Percentiles rank a stretch among this genome's conserved stretches.
Conservation (phyloP, 2,329 filamentous ascomycete genomes). For the Epichloe amarillans region DNA sequence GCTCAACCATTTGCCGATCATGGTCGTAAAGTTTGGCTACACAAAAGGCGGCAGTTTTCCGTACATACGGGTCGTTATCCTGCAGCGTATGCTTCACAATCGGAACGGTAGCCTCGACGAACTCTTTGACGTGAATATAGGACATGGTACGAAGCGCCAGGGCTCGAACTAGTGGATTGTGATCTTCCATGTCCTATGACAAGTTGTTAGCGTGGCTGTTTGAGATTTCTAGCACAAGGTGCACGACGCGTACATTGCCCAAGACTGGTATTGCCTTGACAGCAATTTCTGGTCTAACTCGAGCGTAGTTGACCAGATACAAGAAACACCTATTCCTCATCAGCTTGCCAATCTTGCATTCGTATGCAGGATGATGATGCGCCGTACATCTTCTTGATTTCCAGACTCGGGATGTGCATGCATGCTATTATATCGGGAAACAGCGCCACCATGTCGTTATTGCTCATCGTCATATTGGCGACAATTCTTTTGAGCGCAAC, state of each 20-base stretch:
- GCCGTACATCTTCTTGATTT: slow-evolving; percentile 96
- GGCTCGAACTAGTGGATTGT: slow-evolving; percentile 82
- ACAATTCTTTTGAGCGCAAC: slow-evolving; percentile 99
- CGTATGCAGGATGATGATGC: neutral
- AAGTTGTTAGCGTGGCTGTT: neutral
- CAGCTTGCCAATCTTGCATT: neutral
- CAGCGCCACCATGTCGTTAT: slow-evolving; percentile 97
- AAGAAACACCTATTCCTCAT: slow-evolving; percentile 68
- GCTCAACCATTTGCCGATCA: slow-evolving; percentile 78
- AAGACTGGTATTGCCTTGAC: slow-evolving; percentile 84
- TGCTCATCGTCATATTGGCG: slow-evolving; percentile 99
- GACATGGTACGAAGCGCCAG: slow-evolving; percentile 90
- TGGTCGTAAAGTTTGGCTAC: slow-evolving; percentile 98
- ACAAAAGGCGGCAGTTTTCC: slow-evolving; percentile 91
- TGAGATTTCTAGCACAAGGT: neutral
- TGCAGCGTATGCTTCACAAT: slow-evolving; percentile 72
- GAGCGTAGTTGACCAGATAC: slow-evolving; percentile 92
- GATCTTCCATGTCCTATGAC: slow-evolving; percentile 75
- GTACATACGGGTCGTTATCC: slow-evolving; percentile 87
- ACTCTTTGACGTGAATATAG: slow-evolving; percentile 92
- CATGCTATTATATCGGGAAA: slow-evolving; percentile 92
- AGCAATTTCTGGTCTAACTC: slow-evolving; percentile 87
- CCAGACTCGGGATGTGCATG: slow-evolving; percentile 87
- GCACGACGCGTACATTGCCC: slow-evolving; percentile 46
- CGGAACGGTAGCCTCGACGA: slow-evolving; percentile 78